A percentile compares a stretch with the other conserved stretches of the same genome.
Evolutionary conservation across 2,329 filamentous ascomycete species (phyloP).

Genomic region (Apiospora koreana): DNA sequence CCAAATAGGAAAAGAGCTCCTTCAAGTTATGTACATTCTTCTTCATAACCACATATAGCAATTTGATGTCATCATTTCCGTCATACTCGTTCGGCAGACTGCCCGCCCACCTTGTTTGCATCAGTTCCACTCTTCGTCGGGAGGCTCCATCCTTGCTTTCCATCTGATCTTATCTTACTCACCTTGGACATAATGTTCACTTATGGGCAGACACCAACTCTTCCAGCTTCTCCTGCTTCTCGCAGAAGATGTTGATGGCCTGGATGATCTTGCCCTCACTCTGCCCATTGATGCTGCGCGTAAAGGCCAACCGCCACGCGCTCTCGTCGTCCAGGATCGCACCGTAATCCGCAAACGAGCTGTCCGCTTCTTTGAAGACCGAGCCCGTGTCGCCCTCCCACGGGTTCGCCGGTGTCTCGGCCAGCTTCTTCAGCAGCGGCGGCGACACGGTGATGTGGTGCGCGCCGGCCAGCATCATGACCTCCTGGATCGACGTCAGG

Average conservation of each 20-base stretch:
- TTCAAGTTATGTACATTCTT: no score
- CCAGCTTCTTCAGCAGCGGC: conserved; percentile 48
- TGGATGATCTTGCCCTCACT: conserved; percentile 53
- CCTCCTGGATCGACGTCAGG: conserved; percentile 57
- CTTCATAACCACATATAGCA: no score
- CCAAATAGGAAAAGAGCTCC: no score
- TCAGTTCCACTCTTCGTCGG: no score
- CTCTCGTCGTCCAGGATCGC: conserved; percentile 41
- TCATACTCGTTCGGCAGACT: no score
- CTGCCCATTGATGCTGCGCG: conserved; percentile 45
- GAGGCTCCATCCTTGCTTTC: no score
- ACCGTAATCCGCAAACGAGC: conserved; percentile 18
- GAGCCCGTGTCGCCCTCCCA: conserved; percentile 33
- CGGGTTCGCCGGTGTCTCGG: conserved; percentile 34
- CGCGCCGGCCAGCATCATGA: conserved; percentile 58
- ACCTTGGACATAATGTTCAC: neutral
- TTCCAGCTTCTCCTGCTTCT: conserved; percentile 56
- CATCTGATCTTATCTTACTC: no score
- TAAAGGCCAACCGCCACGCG: conserved; percentile 53
- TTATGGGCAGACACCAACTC: conserved; percentile 23
- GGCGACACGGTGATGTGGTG: conserved; percentile 62
- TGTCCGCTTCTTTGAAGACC: conserved; percentile 22
- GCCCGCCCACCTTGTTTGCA: no score
- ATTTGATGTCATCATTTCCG: no score
- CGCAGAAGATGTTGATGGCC: conserved; percentile 60